phyloP scores from a whole-genome alignment of 352 stramenopile species.

The Pythium rhizo-oryzae region DNA sequence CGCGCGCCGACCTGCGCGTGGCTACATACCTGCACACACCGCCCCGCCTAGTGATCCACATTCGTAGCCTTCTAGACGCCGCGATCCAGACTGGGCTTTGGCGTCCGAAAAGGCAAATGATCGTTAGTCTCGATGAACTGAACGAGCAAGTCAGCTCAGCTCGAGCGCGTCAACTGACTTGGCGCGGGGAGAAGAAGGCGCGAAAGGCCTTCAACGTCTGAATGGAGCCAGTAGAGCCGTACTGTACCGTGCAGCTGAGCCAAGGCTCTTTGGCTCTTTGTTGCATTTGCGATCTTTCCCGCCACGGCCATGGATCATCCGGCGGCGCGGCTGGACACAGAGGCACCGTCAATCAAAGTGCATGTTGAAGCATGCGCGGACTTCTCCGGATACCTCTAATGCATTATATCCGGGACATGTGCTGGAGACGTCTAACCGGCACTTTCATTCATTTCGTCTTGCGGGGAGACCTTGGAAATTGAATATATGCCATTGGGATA shows the following conservation, averaged over 20 bases:
- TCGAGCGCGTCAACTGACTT: not conserved
- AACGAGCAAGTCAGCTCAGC: no score
- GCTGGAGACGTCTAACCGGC: not conserved
- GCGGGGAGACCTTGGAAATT: not conserved
- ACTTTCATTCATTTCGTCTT: constrained; percentile 8
- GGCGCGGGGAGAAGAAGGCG: not conserved
- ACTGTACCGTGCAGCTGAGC: constrained; percentile 9
- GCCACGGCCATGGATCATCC: not conserved
- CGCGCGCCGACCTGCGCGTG: no score
- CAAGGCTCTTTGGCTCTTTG: not conserved
- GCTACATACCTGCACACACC: no score
- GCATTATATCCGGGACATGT: not conserved
- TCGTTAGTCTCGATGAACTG: no score
- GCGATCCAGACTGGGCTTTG: no score
- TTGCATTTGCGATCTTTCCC: constrained; percentile 10
- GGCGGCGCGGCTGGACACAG: not conserved
- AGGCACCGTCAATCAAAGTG: constrained; percentile 12
- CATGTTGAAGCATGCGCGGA: constrained; percentile 5
- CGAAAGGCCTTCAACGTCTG: not conserved
- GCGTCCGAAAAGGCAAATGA: not conserved
- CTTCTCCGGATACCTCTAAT: not conserved
- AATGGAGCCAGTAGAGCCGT: not conserved
- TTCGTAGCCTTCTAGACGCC: no score
- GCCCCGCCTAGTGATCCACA: no score
- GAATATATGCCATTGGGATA: not conserved